Percentiles rank a stretch among this genome's conserved stretches.
Conservation (phyloP, 2,329 filamentous ascomycete genomes). For the Trichoderma guizhouense region DNA sequence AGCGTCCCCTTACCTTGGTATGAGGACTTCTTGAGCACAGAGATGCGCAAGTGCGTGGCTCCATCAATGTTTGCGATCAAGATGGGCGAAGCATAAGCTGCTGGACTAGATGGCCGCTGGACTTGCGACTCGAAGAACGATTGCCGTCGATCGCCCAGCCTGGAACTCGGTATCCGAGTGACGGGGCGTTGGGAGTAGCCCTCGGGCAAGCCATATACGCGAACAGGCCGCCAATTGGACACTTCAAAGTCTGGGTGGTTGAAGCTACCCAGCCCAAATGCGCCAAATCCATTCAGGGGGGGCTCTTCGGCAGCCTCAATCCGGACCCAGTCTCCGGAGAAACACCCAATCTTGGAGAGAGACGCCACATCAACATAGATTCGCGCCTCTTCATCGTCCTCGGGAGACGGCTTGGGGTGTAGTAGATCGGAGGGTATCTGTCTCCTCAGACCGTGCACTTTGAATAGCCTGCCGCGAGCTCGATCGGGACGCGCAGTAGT, state of each 20-base stretch:
- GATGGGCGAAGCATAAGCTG: slow-evolving; percentile 77
- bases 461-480: slow-evolving; percentile 76
- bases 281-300: slow-evolving; percentile 61
- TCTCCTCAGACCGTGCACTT: slow-evolving; percentile 70
- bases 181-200: slow-evolving; percentile 60
- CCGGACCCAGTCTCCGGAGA: slow-evolving; percentile 95
- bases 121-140: slow-evolving; percentile 70
- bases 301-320: slow-evolving; percentile 76
- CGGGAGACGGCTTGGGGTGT: slow-evolving; percentile 72
- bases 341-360: slow-evolving; percentile 86
- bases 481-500: slow-evolving; percentile 74
- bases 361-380: slow-evolving; percentile 88
- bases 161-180: slow-evolving; percentile 57
- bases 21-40: slow-evolving; percentile 58
- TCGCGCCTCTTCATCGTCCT: slow-evolving; percentile 84
- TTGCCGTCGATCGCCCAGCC: slow-evolving; percentile 48
- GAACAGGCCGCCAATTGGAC: slow-evolving; percentile 73
- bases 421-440: slow-evolving; percentile 73
- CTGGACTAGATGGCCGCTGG: slow-evolving; percentile 54
- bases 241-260: slow-evolving; percentile 52
- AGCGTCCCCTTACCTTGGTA: slow-evolving; percentile 51
- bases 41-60: slow-evolving; percentile 74
- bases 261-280: slow-evolving; percentile 66
- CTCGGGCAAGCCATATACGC: slow-evolving; percentile 85
- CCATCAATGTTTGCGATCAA: slow-evolving; percentile 81